Percentiles rank a stretch among this genome's conserved stretches.
Conservation (phyloP, 805 yeast genomes). For the Candida cerambycidarum region DNA sequence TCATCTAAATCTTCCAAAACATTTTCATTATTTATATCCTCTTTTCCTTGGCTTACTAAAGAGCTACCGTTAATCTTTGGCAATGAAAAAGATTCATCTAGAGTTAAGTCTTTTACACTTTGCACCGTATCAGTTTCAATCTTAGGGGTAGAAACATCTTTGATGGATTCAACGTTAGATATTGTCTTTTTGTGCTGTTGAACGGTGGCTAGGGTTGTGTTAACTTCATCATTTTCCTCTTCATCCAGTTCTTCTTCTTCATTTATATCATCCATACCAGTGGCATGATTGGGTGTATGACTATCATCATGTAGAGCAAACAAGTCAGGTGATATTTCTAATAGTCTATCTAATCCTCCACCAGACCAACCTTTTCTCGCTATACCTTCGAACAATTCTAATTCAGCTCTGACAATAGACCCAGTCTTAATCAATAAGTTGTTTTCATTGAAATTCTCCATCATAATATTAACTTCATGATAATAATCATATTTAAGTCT, state of each 20-base stretch:
- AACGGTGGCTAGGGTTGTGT: conserved; percentile 14
- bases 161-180: conserved; percentile 3
- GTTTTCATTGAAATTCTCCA: conserved; percentile 57
- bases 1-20: conserved; percentile 10
- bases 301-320: conserved; percentile 22
- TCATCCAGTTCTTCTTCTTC: conserved; percentile 9
- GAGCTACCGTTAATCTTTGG: conserved; percentile 35
- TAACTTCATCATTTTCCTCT: conserved; percentile 3
- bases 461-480: conserved; percentile 58
- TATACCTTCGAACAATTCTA: conserved; percentile 76
- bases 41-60: conserved; percentile 10
- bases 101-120: conserved; percentile 22
- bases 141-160: conserved; percentile 5
- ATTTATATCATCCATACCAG: conserved; percentile 6
- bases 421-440: conserved; percentile 56
- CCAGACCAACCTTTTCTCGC: conserved; percentile 87
- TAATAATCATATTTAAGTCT: conserved; percentile 72
- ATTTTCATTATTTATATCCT: conserved; percentile 7
- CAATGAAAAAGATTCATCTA: conserved; percentile 54
- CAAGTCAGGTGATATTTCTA: conserved; percentile 60
- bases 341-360: conserved; percentile 74
- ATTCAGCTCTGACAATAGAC: conserved; percentile 71
- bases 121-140: neutral
- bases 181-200: neutral
- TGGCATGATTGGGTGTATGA: conserved; percentile 26